Base-by-base conservation (phyloP, 208 protist species). In the Angomonas deanei region DNA sequence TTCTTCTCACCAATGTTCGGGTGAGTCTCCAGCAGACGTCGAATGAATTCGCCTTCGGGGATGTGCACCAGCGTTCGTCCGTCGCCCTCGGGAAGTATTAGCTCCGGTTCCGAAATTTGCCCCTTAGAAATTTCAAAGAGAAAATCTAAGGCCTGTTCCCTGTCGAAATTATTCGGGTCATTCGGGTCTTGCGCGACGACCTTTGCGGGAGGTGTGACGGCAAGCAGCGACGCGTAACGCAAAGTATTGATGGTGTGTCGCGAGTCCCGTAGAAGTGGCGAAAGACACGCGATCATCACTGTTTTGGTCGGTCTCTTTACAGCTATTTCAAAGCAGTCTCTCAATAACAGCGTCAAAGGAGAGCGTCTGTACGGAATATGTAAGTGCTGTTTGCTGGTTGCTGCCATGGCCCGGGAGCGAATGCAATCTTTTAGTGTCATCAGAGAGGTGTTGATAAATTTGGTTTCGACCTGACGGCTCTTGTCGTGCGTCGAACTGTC, bases 341-440 rank as follows among this genome's bases (percentile, higher is more conserved):
- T 77, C 42, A 97, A 66, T 19, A 93, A 68, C 34, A 97, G 68
- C 17, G 92, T 97, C 26, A 97, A 72, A 13, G 86, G 88, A 13
- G 84, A 93, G 62, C 84, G 80, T 24, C 92, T 71, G 65, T 93
- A 97, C 0, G 92, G 92, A 49, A 97, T 96, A 70, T 96, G 89
- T 47, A 93, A 58, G 61, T 96, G 90, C 52, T 78, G 74, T 31
- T 76, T 73, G 61, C 85, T 93, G 3, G 76, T 91, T 0, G 82
- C 73, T 13, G 81, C 80, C 17, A 86, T 73, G 1, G 80, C 86
- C 10, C 86, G 79, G 15, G 84, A 64, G 27, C 90, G 79, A 62
- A 96, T 93, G 68, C 90, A 96, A 56, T 96, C 90, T 61, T 96
- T 96, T 34, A 96, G 69, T 0, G 87, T 93, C 90, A 96, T 96